Evolutionary conservation across 2,329 filamentous ascomycete genomes (phyloP).

Genomic region (Plectosphaerella plurivora): DNA sequence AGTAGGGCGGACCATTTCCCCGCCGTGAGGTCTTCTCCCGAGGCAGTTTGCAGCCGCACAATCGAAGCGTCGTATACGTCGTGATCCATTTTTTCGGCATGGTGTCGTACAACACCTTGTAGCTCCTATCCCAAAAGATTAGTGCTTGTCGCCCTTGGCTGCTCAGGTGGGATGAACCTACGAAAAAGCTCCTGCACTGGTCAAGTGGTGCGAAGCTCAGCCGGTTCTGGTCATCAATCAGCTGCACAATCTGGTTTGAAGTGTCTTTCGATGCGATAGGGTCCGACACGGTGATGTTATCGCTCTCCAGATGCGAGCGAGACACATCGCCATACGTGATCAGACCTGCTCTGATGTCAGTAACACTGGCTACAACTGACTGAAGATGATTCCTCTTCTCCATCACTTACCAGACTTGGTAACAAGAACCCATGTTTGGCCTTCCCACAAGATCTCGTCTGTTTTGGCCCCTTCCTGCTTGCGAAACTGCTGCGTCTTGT

Average conservation of each 20-base stretch:
- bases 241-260: background rate
- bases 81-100: background rate
- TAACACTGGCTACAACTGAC: background rate
- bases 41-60: background rate
- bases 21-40: background rate
- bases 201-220: background rate
- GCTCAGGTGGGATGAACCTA: background rate
- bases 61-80: background rate
- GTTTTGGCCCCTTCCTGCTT: background rate
- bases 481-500: background rate
- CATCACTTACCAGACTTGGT: background rate
- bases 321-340: background rate
- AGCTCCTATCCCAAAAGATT: background rate
- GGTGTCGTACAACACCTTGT: background rate
- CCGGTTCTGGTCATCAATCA: background rate
- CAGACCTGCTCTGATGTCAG: background rate
- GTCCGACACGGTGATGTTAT: background rate
- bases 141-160: background rate
- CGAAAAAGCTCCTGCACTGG: conserved; percentile 1
- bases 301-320: background rate
- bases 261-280: background rate
- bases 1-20: background rate
- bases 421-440: background rate
- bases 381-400: background rate
- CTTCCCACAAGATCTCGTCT: background rate